Conservation (phyloP, 768 basidiomycete species). For the Trametes coccinea region DNA sequence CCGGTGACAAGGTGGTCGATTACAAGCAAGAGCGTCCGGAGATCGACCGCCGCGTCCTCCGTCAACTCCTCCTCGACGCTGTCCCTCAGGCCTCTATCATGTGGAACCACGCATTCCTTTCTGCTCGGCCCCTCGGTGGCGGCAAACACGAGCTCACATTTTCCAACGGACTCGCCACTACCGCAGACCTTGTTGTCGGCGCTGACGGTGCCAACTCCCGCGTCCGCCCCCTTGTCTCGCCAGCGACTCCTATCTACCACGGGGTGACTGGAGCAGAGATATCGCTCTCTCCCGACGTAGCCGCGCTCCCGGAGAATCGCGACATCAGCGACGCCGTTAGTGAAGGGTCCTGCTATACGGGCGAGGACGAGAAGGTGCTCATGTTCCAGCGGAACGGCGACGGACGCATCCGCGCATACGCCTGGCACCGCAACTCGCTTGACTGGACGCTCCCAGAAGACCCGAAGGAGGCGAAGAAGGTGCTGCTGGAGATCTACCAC, state of each 20-base stretch:
- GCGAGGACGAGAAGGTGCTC: conserved; percentile 5
- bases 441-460: conserved; percentile 10
- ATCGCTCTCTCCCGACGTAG: background rate
- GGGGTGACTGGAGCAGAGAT: conserved; percentile 11
- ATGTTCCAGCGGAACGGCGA: conserved; percentile 10
- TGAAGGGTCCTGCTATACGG: background rate
- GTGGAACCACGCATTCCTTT: conserved; percentile 41
- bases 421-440: conserved; percentile 14
- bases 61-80: conserved; percentile 12
- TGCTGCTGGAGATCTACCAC: background rate
- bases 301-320: conserved; percentile 3
- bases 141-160: conserved; percentile 27
- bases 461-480: conserved; percentile 14
- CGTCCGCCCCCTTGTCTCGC: conserved; percentile 4
- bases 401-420: conserved; percentile 14
- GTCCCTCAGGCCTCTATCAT: conserved; percentile 37
- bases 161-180: background rate
- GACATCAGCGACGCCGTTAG: conserved; percentile 8
- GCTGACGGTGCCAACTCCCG: conserved; percentile 9
- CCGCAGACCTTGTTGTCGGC: background rate
- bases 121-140: conserved; percentile 29
- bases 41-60: conserved; percentile 17
- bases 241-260: conserved; percentile 5
- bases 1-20: conserved; percentile 3
- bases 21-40: conserved; percentile 10